phyloP scores from a whole-genome alignment of 306 rosid species.

The Trifolium dubium region DNA sequence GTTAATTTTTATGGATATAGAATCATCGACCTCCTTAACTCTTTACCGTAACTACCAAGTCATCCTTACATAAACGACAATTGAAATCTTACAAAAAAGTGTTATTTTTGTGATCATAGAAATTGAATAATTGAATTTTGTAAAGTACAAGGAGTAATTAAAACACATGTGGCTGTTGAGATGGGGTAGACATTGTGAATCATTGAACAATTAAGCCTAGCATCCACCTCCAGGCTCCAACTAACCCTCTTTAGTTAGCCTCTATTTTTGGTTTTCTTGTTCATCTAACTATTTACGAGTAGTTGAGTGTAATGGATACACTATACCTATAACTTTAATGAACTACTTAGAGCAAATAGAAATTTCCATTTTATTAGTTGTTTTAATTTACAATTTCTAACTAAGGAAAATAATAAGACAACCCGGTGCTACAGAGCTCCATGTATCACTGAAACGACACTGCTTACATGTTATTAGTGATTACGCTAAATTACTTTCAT shows the following conservation, averaged over 20 bases:
- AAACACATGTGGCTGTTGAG: constrained; percentile 30
- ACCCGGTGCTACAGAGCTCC: background rate
- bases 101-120: constrained; percentile 24
- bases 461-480: background rate
- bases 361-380: no score
- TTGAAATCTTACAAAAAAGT: background rate
- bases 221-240: constrained; percentile 30
- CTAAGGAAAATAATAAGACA: no score
- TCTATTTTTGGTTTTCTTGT: constrained; percentile 28
- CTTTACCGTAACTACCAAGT: background rate
- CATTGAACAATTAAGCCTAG: constrained; percentile 36
- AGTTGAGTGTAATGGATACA: no score
- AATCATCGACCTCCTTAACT: background rate
- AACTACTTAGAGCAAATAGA: no score
- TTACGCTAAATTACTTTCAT: background rate
- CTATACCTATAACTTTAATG: no score
- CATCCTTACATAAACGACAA: background rate
- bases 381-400: no score
- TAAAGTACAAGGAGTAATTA: background rate
- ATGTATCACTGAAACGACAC: background rate
- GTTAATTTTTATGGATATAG: no score
- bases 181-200: constrained; percentile 1
- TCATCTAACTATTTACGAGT: background rate
- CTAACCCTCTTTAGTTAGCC: constrained; percentile 9
- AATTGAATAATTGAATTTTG: background rate